These are phyloP conservation scores for Phytophthora brassicae DNA, from an alignment of 352 stramenopile species.

Conservation along the genomic window DNA sequence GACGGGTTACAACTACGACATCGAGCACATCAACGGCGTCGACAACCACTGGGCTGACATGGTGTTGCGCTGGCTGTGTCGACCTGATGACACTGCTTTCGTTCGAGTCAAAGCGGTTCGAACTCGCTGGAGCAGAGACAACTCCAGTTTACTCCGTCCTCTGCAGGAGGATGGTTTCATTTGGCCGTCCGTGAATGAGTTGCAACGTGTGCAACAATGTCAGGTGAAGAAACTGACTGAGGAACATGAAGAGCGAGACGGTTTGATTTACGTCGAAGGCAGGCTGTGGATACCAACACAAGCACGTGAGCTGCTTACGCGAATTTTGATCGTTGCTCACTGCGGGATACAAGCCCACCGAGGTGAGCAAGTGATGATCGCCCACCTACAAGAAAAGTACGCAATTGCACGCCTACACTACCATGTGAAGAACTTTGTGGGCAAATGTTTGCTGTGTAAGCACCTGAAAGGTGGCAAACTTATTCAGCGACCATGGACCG, in stretches of 20 bases:
- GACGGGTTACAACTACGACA: constrained; percentile 1
- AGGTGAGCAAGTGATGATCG: neutral
- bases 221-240: neutral
- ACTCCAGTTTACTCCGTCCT: neutral
- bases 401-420: neutral
- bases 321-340: constrained; percentile 10
- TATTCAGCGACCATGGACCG: constrained; percentile 8
- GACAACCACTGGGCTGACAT: neutral
- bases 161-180: neutral
- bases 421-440: constrained; percentile 2
- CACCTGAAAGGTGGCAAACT: constrained; percentile 19
- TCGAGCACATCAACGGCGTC: neutral
- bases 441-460: constrained; percentile 16
- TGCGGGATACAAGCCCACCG: constrained; percentile 4
- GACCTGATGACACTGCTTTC: neutral
- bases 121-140: neutral
- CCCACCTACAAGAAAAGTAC: neutral
- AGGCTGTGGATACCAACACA: constrained; percentile 2
- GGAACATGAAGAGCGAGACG: neutral
- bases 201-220: neutral
- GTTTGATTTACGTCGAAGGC: neutral
- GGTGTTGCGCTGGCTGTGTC: neutral
- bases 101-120: neutral
- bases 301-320: neutral
- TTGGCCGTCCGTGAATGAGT: neutral